phyloP scores from a whole-genome alignment of 2,329 filamentous ascomycete genomes.

The Alternaria gaisen region DNA sequence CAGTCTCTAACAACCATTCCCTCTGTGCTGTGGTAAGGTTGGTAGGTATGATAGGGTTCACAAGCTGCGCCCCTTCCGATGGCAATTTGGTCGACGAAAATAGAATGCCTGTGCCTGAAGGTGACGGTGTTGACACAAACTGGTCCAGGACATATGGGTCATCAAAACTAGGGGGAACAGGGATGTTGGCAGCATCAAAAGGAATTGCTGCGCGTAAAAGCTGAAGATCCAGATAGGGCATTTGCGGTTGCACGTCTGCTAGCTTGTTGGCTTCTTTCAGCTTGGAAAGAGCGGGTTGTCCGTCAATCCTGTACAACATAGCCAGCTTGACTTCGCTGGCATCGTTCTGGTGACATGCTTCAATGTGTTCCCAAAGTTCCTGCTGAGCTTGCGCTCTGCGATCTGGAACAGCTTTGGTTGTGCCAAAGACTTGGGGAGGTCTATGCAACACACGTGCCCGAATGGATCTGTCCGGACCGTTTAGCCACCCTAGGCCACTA shows the following conservation, averaged over 20 bases:
- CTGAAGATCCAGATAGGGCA: slow-evolving; percentile 43
- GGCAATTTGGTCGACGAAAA: slow-evolving; percentile 44
- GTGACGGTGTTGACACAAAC: slow-evolving; percentile 25
- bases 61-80: slow-evolving; percentile 33
- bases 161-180: slow-evolving; percentile 31
- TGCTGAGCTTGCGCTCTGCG: slow-evolving; percentile 46
- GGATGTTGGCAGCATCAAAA: slow-evolving; percentile 28
- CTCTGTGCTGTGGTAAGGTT: slow-evolving; percentile 69
- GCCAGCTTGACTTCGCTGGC: slow-evolving; percentile 39
- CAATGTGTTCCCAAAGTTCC: slow-evolving; percentile 49
- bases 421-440: slow-evolving; percentile 58
- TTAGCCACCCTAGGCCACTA: slow-evolving; percentile 72
- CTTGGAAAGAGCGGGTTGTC: slow-evolving; percentile 24
- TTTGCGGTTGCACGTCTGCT: slow-evolving; percentile 29
- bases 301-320: slow-evolving; percentile 40
- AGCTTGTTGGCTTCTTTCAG: slow-evolving; percentile 21
- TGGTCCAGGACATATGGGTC: slow-evolving; percentile 31
- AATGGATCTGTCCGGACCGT: slow-evolving; percentile 66
- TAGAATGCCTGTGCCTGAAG: slow-evolving; percentile 40
- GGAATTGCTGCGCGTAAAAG: slow-evolving; percentile 40
- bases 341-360: slow-evolving; percentile 29
- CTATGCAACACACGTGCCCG: slow-evolving; percentile 58
- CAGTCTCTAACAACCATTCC: slow-evolving; percentile 73
- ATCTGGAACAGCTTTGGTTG: slow-evolving; percentile 49
- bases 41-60: slow-evolving; percentile 60